Evolutionary conservation across 2,329 filamentous ascomycete species (phyloP).

Genomic region (Verticillium nonalfalfae): DNA sequence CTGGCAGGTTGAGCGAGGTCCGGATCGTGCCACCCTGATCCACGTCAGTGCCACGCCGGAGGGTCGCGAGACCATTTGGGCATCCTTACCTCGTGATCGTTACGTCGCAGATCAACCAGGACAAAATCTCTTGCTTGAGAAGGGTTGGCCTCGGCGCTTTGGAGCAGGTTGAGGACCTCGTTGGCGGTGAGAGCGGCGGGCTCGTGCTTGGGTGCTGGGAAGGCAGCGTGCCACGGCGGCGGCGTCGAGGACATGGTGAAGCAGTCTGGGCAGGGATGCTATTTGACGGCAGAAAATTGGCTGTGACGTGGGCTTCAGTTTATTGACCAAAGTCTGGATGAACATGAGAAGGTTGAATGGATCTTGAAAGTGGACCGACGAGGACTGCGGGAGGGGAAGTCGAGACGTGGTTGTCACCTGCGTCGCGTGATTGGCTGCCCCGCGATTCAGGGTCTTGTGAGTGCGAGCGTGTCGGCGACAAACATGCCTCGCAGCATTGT

Average conservation of each 20-base stretch:
- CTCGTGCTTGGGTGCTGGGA: neutral
- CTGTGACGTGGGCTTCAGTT: no score
- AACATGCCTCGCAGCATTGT: no score
- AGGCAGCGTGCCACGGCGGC: neutral
- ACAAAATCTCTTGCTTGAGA: neutral
- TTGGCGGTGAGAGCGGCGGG: neutral
- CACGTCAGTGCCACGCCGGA: neutral
- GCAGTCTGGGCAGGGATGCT: neutral
- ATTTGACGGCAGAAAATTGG: no score
- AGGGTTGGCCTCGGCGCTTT: neutral
- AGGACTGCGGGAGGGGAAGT: neutral
- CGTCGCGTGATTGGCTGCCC: neutral
- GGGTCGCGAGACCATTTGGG: neutral
- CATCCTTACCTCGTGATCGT: neutral
- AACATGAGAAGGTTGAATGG: neutral
- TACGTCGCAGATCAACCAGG: neutral
- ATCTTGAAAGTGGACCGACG: neutral
- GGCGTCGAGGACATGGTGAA: neutral
- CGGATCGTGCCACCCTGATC: slow-evolving; percentile 48
- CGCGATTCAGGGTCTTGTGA: neutral
- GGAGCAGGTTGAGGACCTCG: neutral
- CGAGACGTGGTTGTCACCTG: neutral
- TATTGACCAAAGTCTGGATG: no score
- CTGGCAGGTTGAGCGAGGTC: slow-evolving; percentile 45
- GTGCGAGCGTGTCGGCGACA: no score